phyloP scores from a whole-genome alignment of 2,329 filamentous ascomycete genomes.

The Fusarium penzigii region DNA sequence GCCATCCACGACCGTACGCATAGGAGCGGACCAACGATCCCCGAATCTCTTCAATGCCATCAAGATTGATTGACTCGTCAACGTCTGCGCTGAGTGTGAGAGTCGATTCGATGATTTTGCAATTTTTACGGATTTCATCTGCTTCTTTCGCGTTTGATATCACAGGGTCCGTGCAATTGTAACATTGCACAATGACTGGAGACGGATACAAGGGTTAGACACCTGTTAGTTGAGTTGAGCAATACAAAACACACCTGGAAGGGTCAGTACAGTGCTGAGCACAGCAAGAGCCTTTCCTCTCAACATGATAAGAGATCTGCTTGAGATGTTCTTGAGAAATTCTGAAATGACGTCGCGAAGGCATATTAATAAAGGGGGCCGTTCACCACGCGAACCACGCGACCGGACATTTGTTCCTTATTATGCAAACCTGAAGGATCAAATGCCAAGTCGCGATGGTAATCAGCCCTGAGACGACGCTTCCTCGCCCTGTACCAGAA shows the following conservation, averaged over 20 bases:
- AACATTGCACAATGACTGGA: conserved; percentile 1
- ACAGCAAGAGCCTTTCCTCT: not conserved
- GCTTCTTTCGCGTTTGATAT: conserved; percentile 13
- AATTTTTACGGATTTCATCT: conserved; percentile 7
- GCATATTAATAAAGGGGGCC: too few relatives aligned
- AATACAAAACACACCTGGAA: not conserved
- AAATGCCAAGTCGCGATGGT: too few relatives aligned
- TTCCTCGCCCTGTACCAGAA: too few relatives aligned
- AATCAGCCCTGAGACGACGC: too few relatives aligned
- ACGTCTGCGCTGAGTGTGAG: conserved; percentile 3
- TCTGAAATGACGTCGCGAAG: too few relatives aligned
- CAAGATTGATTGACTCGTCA: conserved; percentile 13
- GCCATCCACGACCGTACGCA: not conserved
- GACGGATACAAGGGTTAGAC: not conserved
- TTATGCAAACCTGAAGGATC: too few relatives aligned
- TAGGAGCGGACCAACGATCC: conserved; percentile 7
- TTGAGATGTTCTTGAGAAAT: too few relatives aligned
- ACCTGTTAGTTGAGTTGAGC: too few relatives aligned
- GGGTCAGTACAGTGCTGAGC: not conserved
- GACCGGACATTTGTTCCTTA: too few relatives aligned
- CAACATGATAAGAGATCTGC: not conserved
- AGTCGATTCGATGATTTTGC: conserved; percentile 9
- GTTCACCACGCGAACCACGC: too few relatives aligned
- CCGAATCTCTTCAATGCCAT: conserved; percentile 11
- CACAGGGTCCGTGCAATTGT: conserved; percentile 15